Percentiles rank a stretch among this genome's conserved stretches.
These are phyloP conservation scores for Nepenthes alata DNA, from an alignment of 179 eudicot species.

Conservation along the genomic window DNA sequence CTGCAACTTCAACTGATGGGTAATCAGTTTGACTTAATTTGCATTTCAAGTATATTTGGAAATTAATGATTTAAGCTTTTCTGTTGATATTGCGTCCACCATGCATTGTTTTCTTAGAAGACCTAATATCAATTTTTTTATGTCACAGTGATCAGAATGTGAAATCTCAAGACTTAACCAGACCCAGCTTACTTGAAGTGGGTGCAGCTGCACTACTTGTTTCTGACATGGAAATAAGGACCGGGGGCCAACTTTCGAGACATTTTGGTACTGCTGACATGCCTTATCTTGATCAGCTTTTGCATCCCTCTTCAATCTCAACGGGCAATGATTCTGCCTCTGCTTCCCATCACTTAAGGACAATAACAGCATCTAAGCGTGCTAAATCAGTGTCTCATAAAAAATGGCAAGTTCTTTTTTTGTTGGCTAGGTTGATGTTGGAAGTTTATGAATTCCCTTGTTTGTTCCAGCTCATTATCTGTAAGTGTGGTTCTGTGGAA, in stretches of 20 bases:
- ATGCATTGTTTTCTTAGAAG: conserved; percentile 7
- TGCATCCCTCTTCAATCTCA: conserved; percentile 87
- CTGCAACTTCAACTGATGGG: conserved; percentile 52
- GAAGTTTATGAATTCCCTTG: too few species aligned
- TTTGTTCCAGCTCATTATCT: too few species aligned
- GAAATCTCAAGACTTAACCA: conserved; percentile 42
- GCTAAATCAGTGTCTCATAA: conserved; percentile 62
- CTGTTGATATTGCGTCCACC: conserved; percentile 2
- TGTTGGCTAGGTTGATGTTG: too few species aligned
- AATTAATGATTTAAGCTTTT: neutral
- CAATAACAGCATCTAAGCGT: conserved; percentile 85
- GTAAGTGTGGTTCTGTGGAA: too few species aligned
- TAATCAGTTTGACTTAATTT: conserved; percentile 16
- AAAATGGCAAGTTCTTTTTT: conserved; percentile 54
- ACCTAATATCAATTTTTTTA: conserved; percentile 9
- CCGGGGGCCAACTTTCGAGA: conserved; percentile 68
- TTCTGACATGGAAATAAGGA: conserved; percentile 71
- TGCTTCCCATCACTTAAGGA: conserved; percentile 84
- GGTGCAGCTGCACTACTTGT: conserved; percentile 96
- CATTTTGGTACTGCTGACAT: conserved; percentile 72
- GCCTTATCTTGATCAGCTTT: conserved; percentile 88
- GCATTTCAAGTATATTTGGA: neutral
- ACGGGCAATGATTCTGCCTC: conserved; percentile 65
- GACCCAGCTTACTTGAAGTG: conserved; percentile 76
- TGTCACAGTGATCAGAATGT: conserved; percentile 49